Evolutionary conservation across 208 protist genomes (phyloP).

Genomic region (Crithidia brevicula): DNA sequence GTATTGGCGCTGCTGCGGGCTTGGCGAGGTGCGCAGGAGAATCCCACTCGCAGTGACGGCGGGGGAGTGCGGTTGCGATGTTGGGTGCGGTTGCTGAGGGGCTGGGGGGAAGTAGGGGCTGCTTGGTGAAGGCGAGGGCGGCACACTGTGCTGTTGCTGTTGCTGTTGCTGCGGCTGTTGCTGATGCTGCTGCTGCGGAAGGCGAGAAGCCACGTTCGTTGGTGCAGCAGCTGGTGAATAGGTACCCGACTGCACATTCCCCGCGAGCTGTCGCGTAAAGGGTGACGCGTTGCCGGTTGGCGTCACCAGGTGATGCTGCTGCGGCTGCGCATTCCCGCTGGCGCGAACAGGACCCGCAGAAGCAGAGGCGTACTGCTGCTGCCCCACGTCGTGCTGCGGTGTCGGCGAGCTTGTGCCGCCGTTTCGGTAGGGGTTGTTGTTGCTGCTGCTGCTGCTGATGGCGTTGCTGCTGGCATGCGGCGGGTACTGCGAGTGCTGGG

Average conservation of each 20-base stretch:
- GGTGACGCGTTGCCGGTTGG: background rate
- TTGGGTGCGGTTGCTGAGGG: background rate
- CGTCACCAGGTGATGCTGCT: slow-evolving; percentile 12
- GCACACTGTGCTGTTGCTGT: slow-evolving; percentile 13
- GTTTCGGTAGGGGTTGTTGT: slow-evolving; percentile 10
- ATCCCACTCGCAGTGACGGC: slow-evolving; percentile 23
- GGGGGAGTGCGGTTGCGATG: slow-evolving; percentile 1
- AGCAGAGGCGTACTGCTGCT: background rate
- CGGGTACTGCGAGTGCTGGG: too few species aligned
- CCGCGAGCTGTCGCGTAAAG: background rate
- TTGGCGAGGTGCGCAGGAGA: slow-evolving; percentile 6
- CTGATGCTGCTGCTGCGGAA: background rate
- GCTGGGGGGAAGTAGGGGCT: background rate
- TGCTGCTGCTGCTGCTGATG: background rate
- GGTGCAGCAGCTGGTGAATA: background rate
- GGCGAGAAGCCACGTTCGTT: background rate
- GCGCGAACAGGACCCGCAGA: background rate
- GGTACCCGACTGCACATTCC: background rate
- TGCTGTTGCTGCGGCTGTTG: too few species aligned
- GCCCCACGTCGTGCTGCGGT: background rate
- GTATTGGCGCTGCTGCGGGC: slow-evolving; percentile 11
- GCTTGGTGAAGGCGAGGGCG: slow-evolving; percentile 6
- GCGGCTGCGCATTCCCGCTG: background rate
- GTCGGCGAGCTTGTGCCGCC: background rate
- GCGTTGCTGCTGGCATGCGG: slow-evolving; percentile 3